A percentile compares a stretch with the other conserved stretches of the same genome.
Evolutionary conservation across 108 stramenopile species (phyloP).

Genomic region (Cylindrotheca fusiformis): DNA sequence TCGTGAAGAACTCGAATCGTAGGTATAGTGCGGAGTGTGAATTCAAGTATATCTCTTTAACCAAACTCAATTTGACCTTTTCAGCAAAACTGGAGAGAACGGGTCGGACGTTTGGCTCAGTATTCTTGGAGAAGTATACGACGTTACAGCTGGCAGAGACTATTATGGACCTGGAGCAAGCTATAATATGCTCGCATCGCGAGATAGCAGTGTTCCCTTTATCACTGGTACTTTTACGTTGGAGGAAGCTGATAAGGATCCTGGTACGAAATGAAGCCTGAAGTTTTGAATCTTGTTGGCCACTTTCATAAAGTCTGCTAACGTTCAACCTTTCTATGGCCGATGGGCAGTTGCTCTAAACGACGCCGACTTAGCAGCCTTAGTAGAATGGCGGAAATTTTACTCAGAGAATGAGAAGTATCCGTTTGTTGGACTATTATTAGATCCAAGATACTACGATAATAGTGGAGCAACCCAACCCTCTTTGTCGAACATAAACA

Average conservation of each 20-base stretch:
- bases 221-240: conserved; percentile 62
- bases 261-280: conserved; percentile 29
- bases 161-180: conserved; percentile 55
- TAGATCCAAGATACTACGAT: conserved; percentile 54
- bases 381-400: conserved; percentile 46
- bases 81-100: conserved; percentile 16
- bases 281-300: too few relatives aligned
- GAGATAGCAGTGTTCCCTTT: conserved; percentile 37
- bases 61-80: too few relatives aligned
- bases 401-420: conserved; percentile 62
- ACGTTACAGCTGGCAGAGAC: conserved; percentile 59
- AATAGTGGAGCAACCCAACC: conserved; percentile 27
- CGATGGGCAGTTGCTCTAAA: conserved; percentile 38
- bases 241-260: conserved; percentile 51
- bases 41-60: too few relatives aligned
- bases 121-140: conserved; percentile 75
- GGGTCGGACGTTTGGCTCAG: conserved; percentile 58
- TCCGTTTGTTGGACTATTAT: conserved; percentile 46
- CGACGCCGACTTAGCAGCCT: conserved; percentile 24
- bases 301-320: too few relatives aligned
- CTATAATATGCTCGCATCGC: conserved; percentile 51
- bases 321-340: too few relatives aligned
- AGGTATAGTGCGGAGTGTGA: too few relatives aligned
- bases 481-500: too few relatives aligned
- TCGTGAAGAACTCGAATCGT: too few relatives aligned